These are phyloP conservation scores for Daedaleopsis sinensis DNA, from an alignment of 768 basidiomycete genomes.

Conservation along the genomic window DNA sequence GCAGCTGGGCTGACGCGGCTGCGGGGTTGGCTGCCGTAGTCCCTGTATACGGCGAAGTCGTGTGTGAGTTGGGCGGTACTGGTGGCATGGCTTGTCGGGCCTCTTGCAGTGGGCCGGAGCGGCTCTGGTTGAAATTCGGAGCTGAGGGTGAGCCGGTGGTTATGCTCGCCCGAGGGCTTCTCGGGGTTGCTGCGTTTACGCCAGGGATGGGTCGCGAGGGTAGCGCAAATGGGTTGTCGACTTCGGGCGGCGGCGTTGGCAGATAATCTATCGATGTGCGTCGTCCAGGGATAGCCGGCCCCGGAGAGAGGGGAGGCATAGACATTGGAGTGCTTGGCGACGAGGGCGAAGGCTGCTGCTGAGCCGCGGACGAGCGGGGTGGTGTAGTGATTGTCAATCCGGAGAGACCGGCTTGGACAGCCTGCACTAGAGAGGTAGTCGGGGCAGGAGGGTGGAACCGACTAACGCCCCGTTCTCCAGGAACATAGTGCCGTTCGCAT, in stretches of 20 bases:
- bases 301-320: slow-evolving; percentile 14
- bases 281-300: not conserved
- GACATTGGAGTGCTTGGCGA: slow-evolving; percentile 4
- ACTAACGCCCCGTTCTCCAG: slow-evolving; percentile 64
- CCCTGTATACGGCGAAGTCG: slow-evolving; percentile 4
- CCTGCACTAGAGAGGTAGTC: slow-evolving; percentile 16
- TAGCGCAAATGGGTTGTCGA: not conserved
- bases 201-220: slow-evolving; percentile 1
- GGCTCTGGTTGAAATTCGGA: not conserved
- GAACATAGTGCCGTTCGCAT: slow-evolving; percentile 65
- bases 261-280: slow-evolving; percentile 13
- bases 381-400: slow-evolving; percentile 15
- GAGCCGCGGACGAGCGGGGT: not conserved
- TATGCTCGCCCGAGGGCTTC: not conserved
- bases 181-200: not conserved
- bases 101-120: not conserved
- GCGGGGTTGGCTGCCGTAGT: not conserved
- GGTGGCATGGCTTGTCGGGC: slow-evolving; percentile 1
- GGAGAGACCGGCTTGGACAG: slow-evolving; percentile 17
- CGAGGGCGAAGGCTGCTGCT: not conserved
- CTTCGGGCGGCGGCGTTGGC: not conserved
- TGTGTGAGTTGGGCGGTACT: slow-evolving; percentile 9
- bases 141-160: not conserved
- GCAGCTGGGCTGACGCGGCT: not conserved
- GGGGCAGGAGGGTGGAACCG: slow-evolving; percentile 31